Base-by-base conservation (phyloP, 176 grass and related monocot species). In the maize (Zea mays) region DNA sequence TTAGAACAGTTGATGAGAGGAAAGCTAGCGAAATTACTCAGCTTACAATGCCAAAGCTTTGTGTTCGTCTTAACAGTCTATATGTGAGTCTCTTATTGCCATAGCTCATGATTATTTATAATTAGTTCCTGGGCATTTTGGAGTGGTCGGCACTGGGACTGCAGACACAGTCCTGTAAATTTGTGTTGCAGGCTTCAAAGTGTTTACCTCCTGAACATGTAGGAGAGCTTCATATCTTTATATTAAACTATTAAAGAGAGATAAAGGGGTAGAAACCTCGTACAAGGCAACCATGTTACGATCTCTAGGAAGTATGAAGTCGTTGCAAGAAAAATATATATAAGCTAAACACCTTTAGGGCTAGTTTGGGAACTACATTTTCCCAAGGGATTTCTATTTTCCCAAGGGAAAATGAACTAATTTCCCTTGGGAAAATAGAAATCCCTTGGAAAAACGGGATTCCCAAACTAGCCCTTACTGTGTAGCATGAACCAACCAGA, bases 31-130 rank as follows among this genome's bases (percentile, higher is more conserved):
- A 86, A 85, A 94, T 98, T 68, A 86, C 84, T 87, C 78, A 88
- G 67, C 92, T 94, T 58, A 88, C 92, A 17, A 92, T 88, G 39
- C 68, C 80, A 59, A 92, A 90, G 81, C 92, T 98, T 13, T 98
- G 96, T 75, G 91, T 98, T n/a, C 87, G 96, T 70, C 76, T 98
- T 61, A 98, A 98, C 88, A 94, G 91, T 80, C 85, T 98, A 78
- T 84, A 98, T 66, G 96, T 98, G 83, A 92, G 96, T 94, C 84
- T 71, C 48, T 67, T 78, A 44, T 81, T 68, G 55, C 54, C 69
- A 76, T 47, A 15, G 46, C 58, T 34, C 20, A 21, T 3, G 19
- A 42, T 65, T 54, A 54, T 67, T 79, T 73, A 61, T 68, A 79
- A 49, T 69, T 69, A 69, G 43, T 38, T 76, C 45, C 19, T 52